Conservation (phyloP, 441 rosid species). For the Kokia cookei region DNA sequence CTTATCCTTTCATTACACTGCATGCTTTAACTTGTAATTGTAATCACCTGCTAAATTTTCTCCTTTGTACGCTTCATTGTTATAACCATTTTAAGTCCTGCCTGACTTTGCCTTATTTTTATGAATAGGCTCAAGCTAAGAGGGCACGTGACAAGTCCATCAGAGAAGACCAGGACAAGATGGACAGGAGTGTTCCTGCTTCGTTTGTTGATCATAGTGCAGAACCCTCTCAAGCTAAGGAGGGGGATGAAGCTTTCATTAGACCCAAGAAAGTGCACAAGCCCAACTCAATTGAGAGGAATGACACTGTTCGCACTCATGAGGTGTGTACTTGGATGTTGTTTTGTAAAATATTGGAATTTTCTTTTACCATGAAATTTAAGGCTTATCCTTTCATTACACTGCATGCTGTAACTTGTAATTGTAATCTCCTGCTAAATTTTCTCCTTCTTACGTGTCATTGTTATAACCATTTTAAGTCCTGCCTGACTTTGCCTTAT, state of each 20-base stretch:
- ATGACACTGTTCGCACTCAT: constrained; percentile 32
- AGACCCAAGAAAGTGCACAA: constrained; percentile 19
- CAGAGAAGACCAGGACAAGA: neutral
- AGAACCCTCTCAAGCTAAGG: constrained; percentile 4
- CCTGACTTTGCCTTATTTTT: too few species aligned
- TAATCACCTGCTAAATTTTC: too few species aligned
- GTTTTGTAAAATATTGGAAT: too few species aligned
- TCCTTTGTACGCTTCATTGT: too few species aligned
- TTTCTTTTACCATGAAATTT: too few species aligned
- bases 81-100: too few species aligned
- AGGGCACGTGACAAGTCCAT: neutral
- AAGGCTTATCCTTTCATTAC: neutral
- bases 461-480: neutral
- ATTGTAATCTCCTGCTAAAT: neutral
- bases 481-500: neutral
- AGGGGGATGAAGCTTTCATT: constrained; percentile 10
- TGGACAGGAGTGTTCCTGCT: neutral
- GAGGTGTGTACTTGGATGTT: constrained; percentile 30
- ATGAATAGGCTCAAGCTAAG: neutral
- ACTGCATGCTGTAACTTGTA: neutral
- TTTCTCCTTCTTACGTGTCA: neutral
- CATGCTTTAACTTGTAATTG: too few species aligned
- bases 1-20: neutral
- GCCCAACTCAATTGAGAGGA: constrained; percentile 42
- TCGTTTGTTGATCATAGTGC: neutral